Evolutionary conservation across 139 green algal species (phyloP), one percentile per base, ranked within the genome.

Genomic region (Spirogloea muscicola): DNA sequence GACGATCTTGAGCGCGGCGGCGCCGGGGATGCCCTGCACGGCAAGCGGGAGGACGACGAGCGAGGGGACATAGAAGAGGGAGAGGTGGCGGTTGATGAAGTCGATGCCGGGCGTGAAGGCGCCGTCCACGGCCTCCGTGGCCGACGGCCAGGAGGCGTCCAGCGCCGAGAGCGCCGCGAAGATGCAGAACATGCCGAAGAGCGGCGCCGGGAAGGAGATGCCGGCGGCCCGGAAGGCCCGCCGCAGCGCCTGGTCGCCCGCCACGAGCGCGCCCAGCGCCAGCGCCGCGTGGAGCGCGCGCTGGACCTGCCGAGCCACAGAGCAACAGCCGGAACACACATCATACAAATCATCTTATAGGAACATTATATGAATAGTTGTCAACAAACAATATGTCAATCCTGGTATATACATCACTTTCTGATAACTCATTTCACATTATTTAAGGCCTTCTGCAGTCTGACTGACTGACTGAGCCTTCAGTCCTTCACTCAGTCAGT

Each of bases 11-110:
- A 64, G 13, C 18, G 13, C 55, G n/a, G n/a, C n/a, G n/a, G n/a
- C n/a, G n/a, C n/a, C n/a, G n/a, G n/a, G n/a, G n/a, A n/a, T n/a
- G n/a, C n/a, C n/a, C 3, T 84, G 69, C 4, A 95, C 48, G 9
- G 83, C 82, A 7, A 92, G 55, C 0, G 91, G 91, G 72, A 96
- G 82, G 0, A 88, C 84, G 1, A 96, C 88, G 10, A 96, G 86
- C 6, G 87, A 86, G 0, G 91, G 87, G 6, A 94, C 83, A 78
- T 96, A 96, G 77, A 96, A 96, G 3, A 93, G 81, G 2, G 90
- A n/a, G n/a, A 46, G 13, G 18, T 64, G 13, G 13, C 55, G 13
- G 13, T 21, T 38, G 16, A 46, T 13, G 16, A 64, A 16, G 13
- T 64, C 18, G 18, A 10, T 64, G 13, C 18, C 55, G 55, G 13